These are phyloP conservation scores for Areca catechu DNA, from an alignment of 176 grass and related monocot species.

Conservation along the genomic window DNA sequence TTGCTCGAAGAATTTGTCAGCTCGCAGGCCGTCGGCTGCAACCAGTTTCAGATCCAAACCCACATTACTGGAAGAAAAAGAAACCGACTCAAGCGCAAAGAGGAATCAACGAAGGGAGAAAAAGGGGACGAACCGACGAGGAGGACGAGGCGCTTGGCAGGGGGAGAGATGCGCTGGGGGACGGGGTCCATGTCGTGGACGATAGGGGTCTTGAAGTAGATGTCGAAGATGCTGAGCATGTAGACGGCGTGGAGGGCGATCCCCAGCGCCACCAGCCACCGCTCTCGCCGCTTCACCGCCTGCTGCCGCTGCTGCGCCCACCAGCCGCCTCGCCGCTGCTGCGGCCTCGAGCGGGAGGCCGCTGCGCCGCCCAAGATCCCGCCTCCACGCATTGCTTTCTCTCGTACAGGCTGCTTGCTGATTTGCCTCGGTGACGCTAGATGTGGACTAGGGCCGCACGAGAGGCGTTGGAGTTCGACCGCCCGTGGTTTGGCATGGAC, in stretches of 20 bases:
- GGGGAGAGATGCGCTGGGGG: constrained; percentile 48
- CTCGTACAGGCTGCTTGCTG: no score
- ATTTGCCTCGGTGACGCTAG: no score
- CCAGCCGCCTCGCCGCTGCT: constrained; percentile 15
- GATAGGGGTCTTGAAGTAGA: constrained; percentile 96
- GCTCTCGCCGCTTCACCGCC: constrained; percentile 43
- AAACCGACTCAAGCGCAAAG: neutral
- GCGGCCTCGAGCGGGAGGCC: neutral
- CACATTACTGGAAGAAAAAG: neutral
- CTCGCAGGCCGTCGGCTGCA: constrained; percentile 78
- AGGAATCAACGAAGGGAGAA: neutral
- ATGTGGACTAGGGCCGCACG: no score
- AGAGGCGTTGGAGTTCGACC: no score
- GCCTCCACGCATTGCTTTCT: constrained; percentile 2
- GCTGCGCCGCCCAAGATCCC: constrained; percentile 8
- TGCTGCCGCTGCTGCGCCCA: constrained; percentile 23
- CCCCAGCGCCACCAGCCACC: constrained; percentile 77
- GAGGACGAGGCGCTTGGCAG: constrained; percentile 84
- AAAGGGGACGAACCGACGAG: constrained; percentile 41
- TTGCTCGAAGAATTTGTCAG: constrained; percentile 93
- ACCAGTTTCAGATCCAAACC: constrained; percentile 14
- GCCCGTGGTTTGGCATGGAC: no score
- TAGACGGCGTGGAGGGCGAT: constrained; percentile 85
- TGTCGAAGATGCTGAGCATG: constrained; percentile 99
- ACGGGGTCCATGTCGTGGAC: constrained; percentile 85